These are phyloP conservation scores for Royoungia palumana DNA, from an alignment of 768 basidiomycete genomes.

Conservation along the genomic window DNA sequence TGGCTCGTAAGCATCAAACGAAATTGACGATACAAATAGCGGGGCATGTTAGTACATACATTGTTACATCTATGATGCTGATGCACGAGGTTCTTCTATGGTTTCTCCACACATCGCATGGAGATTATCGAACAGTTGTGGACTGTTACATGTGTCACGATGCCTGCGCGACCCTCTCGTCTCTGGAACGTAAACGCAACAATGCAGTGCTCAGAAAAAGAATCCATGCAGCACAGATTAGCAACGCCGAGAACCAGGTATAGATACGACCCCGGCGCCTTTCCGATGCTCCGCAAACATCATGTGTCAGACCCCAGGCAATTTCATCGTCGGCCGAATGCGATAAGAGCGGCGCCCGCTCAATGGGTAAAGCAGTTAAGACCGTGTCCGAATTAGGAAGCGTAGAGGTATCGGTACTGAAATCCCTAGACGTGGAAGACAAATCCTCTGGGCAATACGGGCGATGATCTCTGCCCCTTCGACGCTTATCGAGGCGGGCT, in stretches of 20 bases:
- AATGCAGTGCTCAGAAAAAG: constrained; percentile 63
- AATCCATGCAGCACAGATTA: constrained; percentile 56
- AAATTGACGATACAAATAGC: constrained; percentile 5
- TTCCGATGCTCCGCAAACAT: constrained; percentile 32
- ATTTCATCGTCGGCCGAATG: neutral
- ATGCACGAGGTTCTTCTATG: neutral
- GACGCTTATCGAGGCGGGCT: constrained; percentile 44
- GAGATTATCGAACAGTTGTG: neutral
- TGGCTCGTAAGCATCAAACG: constrained; percentile 30
- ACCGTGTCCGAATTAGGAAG: neutral
- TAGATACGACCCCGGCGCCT: constrained; percentile 50
- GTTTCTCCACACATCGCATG: neutral
- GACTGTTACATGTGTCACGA: neutral
- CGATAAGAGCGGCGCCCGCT: constrained; percentile 16
- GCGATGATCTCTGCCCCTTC: constrained; percentile 26
- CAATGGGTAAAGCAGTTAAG: neutral
- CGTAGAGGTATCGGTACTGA: neutral
- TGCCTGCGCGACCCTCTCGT: constrained; percentile 24
- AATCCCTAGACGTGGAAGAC: neutral
- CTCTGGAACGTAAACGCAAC: constrained; percentile 48
- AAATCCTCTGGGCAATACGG: constrained; percentile 16
- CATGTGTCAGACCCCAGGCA: constrained; percentile 11
- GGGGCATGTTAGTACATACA: neutral
- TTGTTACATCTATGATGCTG: neutral
- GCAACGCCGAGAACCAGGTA: constrained; percentile 36